Percentiles rank a stretch among this genome's conserved stretches.
These are phyloP conservation scores for Colletotrichum cordylinicola DNA, from an alignment of 2,329 filamentous ascomycete genomes.

Conservation along the genomic window DNA sequence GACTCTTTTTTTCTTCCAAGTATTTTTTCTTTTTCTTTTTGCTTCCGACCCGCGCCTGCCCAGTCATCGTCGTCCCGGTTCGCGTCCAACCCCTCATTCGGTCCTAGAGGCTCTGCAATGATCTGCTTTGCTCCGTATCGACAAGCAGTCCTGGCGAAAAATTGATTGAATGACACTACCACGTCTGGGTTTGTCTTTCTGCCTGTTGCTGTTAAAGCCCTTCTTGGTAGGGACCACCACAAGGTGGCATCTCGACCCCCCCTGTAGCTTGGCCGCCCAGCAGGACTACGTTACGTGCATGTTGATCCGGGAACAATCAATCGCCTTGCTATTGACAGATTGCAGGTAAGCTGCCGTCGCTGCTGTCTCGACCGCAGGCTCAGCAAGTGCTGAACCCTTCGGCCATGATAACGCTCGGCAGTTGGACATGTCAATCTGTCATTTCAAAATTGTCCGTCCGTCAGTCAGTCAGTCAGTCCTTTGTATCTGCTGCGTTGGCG, in stretches of 20 bases:
- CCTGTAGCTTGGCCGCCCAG: neutral
- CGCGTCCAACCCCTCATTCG: conserved; percentile 10
- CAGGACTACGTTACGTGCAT: conserved; percentile 4
- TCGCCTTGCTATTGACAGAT: neutral
- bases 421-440: neutral
- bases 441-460: neutral
- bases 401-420: neutral
- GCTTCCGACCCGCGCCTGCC: neutral
- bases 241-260: neutral
- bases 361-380: neutral
- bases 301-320: neutral
- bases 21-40: neutral
- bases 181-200: neutral
- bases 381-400: neutral
- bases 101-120: conserved; percentile 8
- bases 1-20: neutral
- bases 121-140: neutral
- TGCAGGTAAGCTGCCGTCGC: neutral
- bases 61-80: neutral
- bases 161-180: neutral
- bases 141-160: neutral
- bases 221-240: neutral
- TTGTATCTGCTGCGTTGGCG: neutral
- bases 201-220: neutral
- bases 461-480: neutral